A percentile compares a stretch with the other conserved stretches of the same genome.
phyloP scores from a whole-genome alignment of 73 alveolate genomes.

The Symbiodinium natans region DNA sequence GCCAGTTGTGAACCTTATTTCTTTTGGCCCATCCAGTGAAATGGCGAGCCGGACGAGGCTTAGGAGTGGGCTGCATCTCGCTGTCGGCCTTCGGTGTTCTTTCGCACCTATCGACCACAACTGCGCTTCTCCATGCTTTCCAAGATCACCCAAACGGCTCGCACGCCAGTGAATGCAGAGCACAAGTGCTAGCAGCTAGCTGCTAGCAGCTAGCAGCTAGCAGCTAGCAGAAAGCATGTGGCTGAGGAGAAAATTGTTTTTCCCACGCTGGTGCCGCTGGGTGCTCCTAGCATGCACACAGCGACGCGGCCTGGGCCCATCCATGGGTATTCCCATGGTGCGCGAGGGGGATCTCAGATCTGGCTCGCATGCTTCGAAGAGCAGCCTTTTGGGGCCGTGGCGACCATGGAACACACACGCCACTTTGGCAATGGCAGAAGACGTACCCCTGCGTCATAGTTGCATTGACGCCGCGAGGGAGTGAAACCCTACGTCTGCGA shows the following conservation, averaged over 20 bases:
- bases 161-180: too few relatives aligned
- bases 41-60: not conserved
- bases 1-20: slow-evolving; percentile 57
- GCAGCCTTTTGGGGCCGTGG: not conserved
- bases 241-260: not conserved
- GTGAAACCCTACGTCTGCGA: not conserved
- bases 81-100: not conserved
- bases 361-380: not conserved
- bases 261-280: too few relatives aligned
- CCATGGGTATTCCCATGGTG: not conserved
- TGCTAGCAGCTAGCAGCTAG: too few relatives aligned
- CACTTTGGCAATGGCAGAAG: not conserved
- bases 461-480: too few relatives aligned
- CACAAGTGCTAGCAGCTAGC: too few relatives aligned
- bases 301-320: not conserved
- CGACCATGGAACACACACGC: not conserved
- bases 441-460: not conserved
- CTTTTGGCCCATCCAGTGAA: too few relatives aligned
- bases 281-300: not conserved
- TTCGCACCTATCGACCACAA: not conserved
- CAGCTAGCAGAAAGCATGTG: not conserved
- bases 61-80: not conserved
- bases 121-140: not conserved
- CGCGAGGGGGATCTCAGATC: not conserved
- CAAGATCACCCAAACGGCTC: too few relatives aligned